Evolutionary conservation across 2,329 filamentous ascomycete species (phyloP), one percentile per base, ranked within the genome.

Genomic region (Cladophialophora bantiana): DNA sequence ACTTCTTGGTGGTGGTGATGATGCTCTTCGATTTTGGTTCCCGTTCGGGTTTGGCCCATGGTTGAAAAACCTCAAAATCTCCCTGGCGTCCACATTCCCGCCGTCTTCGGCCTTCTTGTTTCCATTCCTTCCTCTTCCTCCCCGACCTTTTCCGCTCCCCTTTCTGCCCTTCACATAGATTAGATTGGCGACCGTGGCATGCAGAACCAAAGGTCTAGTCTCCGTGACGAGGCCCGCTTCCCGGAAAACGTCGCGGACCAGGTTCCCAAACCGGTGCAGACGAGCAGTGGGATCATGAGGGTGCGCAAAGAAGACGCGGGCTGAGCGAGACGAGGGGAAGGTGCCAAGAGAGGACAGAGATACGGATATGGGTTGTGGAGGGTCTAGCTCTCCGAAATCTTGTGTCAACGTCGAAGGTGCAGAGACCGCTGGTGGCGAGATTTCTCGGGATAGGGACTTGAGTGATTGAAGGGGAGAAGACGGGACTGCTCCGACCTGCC

Each of bases 141-240:
- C 62, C 20, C 50, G 66, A 35, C 42, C 62, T 66, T 75, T 70
- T 68, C 60, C 68, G 68, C 42, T 42, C 54, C 31, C 42, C 7
- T 45, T 3, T n/a, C 50, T 58, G 6, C 31, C 31, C 38, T 67
- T 68, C 40, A 77, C 88, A 75, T 97, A 96, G 13, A 93, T 86
- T 0, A 93, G 96, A 77, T 97, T 97, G 59, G 95, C 79, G 3
- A 97, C 81, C 0, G 94, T 97, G 18, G 92, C 93, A 75, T 97
- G 94, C 59, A 97, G 79, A 20, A 91, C 84, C 68, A 97, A 77
- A 6, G 87, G 85, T 62, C 92, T 81, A 12, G 81, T 64, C 42
- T 74, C 71, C 1, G 66, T 67, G 57, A 69, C 72, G n/a, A 83
- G 79, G 0, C 79, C 79, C 5, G 78, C 80, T n/a, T 80, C 75